Conservation (phyloP, 495 filamentous ascomycete species). For the Xylaria bambusicola region DNA sequence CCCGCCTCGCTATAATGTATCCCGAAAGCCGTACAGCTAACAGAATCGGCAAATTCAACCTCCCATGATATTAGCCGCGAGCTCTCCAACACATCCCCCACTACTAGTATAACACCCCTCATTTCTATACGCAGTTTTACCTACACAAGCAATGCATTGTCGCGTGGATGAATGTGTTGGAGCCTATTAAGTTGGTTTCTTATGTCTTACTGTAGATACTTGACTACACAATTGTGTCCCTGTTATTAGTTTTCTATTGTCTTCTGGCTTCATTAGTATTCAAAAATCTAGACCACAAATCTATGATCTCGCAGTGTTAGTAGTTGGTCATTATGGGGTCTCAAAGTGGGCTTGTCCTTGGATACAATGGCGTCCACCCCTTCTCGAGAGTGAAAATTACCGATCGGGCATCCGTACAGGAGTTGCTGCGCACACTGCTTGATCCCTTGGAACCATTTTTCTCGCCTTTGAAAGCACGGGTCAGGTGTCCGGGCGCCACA, state of each 20-base stretch:
- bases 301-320: neutral
- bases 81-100: conserved; percentile 12
- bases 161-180: neutral
- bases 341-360: conserved; percentile 49
- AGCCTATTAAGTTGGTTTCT: neutral
- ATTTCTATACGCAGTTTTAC: conserved; percentile 21
- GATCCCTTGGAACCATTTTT: conserved; percentile 66
- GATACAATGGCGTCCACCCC: conserved; percentile 50
- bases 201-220: neutral
- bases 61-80: conserved; percentile 37
- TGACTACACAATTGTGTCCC: neutral
- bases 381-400: conserved; percentile 51
- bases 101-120: conserved; percentile 28
- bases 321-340: conserved; percentile 26
- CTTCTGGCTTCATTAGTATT: neutral
- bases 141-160: too few relatives aligned
- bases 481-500: conserved; percentile 63
- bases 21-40: conserved; percentile 26
- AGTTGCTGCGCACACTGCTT: conserved; percentile 59
- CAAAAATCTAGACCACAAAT: neutral
- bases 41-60: conserved; percentile 29
- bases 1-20: conserved; percentile 24
- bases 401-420: conserved; percentile 56
- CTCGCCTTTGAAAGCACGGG: conserved; percentile 57
- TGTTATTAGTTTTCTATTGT: conserved; percentile 4